Evolutionary conservation across 352 stramenopile genomes (phyloP).

Genomic region (Discostella stelligera): DNA sequence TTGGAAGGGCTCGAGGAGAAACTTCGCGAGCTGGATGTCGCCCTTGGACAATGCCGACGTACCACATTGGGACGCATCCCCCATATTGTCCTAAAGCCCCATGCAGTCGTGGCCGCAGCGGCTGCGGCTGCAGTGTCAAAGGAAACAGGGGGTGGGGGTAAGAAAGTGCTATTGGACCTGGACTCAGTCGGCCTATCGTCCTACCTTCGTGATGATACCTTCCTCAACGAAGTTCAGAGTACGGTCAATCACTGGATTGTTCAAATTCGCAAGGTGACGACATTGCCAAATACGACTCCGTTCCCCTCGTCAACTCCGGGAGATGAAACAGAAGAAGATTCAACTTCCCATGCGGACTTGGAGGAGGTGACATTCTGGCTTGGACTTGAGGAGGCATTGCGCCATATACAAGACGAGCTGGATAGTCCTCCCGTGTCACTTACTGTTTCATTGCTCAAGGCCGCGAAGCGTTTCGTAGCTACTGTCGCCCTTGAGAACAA

Average conservation of each 20-base stretch:
- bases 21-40: constrained; percentile 74
- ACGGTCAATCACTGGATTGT: constrained; percentile 76
- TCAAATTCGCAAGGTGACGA: constrained; percentile 79
- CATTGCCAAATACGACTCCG: constrained; percentile 54
- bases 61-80: constrained; percentile 59
- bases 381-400: constrained; percentile 58
- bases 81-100: constrained; percentile 51
- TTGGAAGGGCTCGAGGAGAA: constrained; percentile 68
- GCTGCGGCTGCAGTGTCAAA: constrained; percentile 9
- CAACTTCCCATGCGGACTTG: constrained; percentile 58
- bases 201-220: constrained; percentile 66
- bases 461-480: constrained; percentile 76
- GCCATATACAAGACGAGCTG: constrained; percentile 62
- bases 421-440: constrained; percentile 56
- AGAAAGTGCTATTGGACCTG: constrained; percentile 49
- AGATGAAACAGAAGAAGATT: constrained; percentile 50
- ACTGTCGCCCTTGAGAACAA: constrained; percentile 81
- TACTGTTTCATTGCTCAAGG: constrained; percentile 70
- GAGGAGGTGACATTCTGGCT: constrained; percentile 80
- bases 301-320: constrained; percentile 55
- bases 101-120: constrained; percentile 48
- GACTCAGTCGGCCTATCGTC: constrained; percentile 52
- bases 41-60: constrained; percentile 61
- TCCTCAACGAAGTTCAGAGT: constrained; percentile 78
- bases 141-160: constrained; percentile 17